Percentiles rank a stretch among this genome's conserved stretches.
Evolutionary conservation across 306 rosid genomes (phyloP).

Genomic region (Fagus crenata): DNA sequence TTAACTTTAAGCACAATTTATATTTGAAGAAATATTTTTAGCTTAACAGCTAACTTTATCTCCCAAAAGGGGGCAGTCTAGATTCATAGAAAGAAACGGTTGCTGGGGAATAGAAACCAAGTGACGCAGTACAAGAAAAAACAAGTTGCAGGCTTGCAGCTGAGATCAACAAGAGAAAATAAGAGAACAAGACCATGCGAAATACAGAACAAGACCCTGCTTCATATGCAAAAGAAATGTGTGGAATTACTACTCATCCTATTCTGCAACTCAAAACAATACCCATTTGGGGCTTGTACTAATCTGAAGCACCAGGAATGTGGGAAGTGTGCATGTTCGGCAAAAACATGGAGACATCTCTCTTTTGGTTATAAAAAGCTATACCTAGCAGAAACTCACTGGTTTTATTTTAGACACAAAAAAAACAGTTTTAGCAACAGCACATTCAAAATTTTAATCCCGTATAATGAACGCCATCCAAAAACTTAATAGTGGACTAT

Average conservation of each 20-base stretch:
- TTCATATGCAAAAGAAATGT: background rate
- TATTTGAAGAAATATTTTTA: too few relatives aligned
- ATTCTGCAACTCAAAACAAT: background rate
- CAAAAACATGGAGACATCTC: too few relatives aligned
- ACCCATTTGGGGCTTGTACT: background rate
- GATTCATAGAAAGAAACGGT: too few relatives aligned
- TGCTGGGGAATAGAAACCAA: too few relatives aligned
- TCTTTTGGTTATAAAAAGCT: background rate
- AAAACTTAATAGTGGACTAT: background rate
- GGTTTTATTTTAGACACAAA: background rate
- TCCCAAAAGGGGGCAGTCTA: too few relatives aligned
- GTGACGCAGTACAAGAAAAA: too few relatives aligned
- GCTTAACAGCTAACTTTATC: too few relatives aligned
- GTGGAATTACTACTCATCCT: background rate
- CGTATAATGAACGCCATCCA: background rate
- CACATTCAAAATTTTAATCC: background rate
- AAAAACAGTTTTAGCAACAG: background rate
- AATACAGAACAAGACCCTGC: background rate
- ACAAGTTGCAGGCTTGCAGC: too few relatives aligned
- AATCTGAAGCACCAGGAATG: background rate
- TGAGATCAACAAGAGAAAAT: too few relatives aligned
- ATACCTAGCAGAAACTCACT: background rate
- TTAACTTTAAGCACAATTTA: too few relatives aligned
- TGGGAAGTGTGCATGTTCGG: background rate
- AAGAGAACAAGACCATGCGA: too few relatives aligned